phyloP scores from a whole-genome alignment of 1,139 yeast species.

The Yamadazyma oceani region DNA sequence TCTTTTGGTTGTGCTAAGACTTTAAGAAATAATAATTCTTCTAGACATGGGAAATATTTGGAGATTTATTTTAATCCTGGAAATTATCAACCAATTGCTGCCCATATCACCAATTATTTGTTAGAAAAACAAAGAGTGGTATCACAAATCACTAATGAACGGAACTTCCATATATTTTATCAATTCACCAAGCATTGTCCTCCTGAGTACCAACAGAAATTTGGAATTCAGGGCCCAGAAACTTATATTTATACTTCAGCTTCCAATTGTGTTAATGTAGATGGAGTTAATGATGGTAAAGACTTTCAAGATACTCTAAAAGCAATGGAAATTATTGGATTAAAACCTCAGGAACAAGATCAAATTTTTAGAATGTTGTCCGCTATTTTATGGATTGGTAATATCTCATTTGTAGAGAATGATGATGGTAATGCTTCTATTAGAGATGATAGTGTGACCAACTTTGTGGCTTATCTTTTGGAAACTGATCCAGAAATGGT shows the following conservation, averaged over 20 bases:
- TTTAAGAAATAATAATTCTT: conserved; percentile 90
- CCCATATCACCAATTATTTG: conserved; percentile 91
- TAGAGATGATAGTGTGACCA: conserved; percentile 83
- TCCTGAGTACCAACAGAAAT: conserved; percentile 75
- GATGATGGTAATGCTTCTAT: conserved; percentile 83
- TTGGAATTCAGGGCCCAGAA: conserved; percentile 92
- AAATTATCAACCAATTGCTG: conserved; percentile 84
- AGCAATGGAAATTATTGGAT: conserved; percentile 89
- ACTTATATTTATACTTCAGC: conserved; percentile 86
- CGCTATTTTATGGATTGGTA: conserved; percentile 92
- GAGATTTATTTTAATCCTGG: conserved; percentile 83
- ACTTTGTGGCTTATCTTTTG: conserved; percentile 87
- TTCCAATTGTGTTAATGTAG: conserved; percentile 82
- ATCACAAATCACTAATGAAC: conserved; percentile 85
- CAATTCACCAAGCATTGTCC: conserved; percentile 93
- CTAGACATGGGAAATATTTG: conserved; percentile 95
- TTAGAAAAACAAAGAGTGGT: conserved; percentile 96
- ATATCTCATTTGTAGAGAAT: conserved; percentile 80
- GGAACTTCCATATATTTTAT: conserved; percentile 96
- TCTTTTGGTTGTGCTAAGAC: conserved; percentile 99
- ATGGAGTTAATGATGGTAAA: conserved; percentile 76
- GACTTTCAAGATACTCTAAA: conserved; percentile 79
- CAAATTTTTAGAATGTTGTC: conserved; percentile 84
- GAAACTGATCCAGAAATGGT: conserved; percentile 74
- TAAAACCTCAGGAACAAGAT: conserved; percentile 81